Evolutionary conservation across 768 basidiomycete genomes (phyloP).

Genomic region (Russula vinacea): DNA sequence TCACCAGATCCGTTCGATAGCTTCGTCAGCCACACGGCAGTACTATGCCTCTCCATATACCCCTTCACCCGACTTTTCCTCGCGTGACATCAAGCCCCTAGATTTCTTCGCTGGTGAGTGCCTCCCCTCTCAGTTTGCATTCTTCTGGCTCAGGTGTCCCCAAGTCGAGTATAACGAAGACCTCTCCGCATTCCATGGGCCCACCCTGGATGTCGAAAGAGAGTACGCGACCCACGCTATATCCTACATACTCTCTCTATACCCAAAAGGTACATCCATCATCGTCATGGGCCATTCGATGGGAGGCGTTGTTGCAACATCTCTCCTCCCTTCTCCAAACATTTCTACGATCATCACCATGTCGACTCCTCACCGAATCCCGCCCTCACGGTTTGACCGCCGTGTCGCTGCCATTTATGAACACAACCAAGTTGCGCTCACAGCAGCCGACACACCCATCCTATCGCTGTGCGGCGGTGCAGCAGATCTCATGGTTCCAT

Average conservation of each 20-base stretch:
- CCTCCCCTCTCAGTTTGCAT: not conserved
- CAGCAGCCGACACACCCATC: constrained; percentile 55
- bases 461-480: constrained; percentile 90
- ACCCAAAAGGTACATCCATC: constrained; percentile 60
- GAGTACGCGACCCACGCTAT: constrained; percentile 69
- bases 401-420: constrained; percentile 74
- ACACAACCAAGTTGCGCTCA: constrained; percentile 43
- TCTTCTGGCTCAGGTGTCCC: not conserved
- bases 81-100: constrained; percentile 50
- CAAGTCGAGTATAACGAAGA: constrained; percentile 96
- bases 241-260: constrained; percentile 73
- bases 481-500: constrained; percentile 86
- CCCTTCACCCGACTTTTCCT: constrained; percentile 52
- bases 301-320: constrained; percentile 90
- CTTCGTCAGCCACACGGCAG: constrained; percentile 83
- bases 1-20: constrained; percentile 90
- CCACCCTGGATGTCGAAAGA: constrained; percentile 81
- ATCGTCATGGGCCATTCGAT: constrained; percentile 92
- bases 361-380: constrained; percentile 87
- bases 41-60: constrained; percentile 63
- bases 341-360: constrained; percentile 89
- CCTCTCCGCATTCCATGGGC: constrained; percentile 90
- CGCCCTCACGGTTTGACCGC: constrained; percentile 84
- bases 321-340: constrained; percentile 62
- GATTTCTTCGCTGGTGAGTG: constrained; percentile 84